Base-by-base conservation (phyloP, 345 rosid species). In the Eucalyptus sp. region DNA sequence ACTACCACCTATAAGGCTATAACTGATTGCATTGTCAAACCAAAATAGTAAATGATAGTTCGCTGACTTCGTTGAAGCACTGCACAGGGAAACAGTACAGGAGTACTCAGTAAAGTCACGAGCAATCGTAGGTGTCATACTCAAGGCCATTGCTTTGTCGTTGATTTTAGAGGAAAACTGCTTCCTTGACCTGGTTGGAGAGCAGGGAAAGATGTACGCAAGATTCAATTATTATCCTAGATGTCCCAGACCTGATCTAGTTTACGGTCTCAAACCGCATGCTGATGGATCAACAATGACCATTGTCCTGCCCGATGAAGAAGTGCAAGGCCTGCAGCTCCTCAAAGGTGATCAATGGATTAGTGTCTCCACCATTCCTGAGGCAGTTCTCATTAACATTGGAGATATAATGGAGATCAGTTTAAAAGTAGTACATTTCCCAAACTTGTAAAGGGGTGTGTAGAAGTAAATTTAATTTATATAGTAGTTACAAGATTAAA, bases 401-500 rank as follows among this genome's bases (percentile, higher is more conserved):
- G 94, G 93, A 14, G 94, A 93, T 86, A 92, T 90, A 89, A 64
- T 54, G 12, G 90, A 90, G 91, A 89, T 92, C 58, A 79, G 87
- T 8, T 48, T 16, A 17, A 24, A 22, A 43, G 18, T 9, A 25
- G 44, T 81, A 22, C 20, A 62, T 24, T 20, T 7, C 1, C 1
- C 25, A 1, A 10, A 66, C 79, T 66, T 66, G 79, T 27, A 4
- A 31, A 31, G 79, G 17, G 79, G 9, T 31, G 80, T 31, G 0
- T 31, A 4, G 80, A 68, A 68, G 43, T 16, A 8, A 31, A 31
- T 33, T 33, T 16, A 13, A 18, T 54, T 58, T 10, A 33, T 0
- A 17, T 60, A 27, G 8, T 52, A 48, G 33, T 44, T 58, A 58
- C 1, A 0, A 5, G 50, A 41, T 62, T 3, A 56, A 24, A 29